phyloP scores from a whole-genome alignment of 257 asterid genomes.

The Nicotiana knightiana region DNA sequence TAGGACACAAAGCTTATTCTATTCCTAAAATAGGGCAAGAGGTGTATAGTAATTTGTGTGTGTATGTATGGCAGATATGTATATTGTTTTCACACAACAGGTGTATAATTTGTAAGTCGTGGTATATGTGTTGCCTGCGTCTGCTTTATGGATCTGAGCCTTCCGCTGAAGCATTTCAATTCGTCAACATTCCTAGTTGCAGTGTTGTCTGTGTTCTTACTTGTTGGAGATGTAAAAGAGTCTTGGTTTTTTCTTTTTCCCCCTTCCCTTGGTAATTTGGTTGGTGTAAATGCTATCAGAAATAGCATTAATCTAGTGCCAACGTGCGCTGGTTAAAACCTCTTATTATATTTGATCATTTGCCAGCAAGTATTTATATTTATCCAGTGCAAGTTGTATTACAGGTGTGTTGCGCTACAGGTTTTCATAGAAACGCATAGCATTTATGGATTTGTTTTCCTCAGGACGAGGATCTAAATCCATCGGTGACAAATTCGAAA shows the following conservation, averaged over 20 bases:
- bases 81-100: neutral
- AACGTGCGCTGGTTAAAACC: neutral
- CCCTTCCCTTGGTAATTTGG: neutral
- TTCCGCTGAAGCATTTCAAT: neutral
- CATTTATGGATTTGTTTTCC: neutral
- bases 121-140: neutral
- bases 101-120: neutral
- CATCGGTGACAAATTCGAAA: neutral
- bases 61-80: neutral
- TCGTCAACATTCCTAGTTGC: neutral
- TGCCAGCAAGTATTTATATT: neutral
- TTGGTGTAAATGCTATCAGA: neutral
- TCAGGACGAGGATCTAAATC: no score
- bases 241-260: neutral
- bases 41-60: neutral
- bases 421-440: neutral
- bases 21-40: no score
- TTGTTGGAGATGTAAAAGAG: neutral
- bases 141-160: neutral
- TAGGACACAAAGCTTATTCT: no score
- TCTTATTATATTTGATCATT: no score
- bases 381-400: neutral
- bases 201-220: neutral
- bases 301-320: neutral
- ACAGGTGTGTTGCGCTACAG: neutral